Conservation (phyloP, 495 filamentous ascomycete genomes). For the Xylona heveae region DNA sequence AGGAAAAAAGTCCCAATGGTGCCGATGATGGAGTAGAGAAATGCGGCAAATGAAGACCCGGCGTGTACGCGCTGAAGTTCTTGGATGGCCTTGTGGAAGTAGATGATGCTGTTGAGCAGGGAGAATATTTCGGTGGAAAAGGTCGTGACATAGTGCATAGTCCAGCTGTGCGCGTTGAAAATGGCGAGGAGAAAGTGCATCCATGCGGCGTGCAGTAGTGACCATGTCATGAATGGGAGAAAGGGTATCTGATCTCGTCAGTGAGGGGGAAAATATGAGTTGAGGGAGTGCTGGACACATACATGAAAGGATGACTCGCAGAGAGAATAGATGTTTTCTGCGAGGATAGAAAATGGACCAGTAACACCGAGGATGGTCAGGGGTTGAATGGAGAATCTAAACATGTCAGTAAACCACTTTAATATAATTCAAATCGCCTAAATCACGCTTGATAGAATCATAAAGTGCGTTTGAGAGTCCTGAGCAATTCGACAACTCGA, state of each 20-base stretch:
- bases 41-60: conserved; percentile 39
- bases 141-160: conserved; percentile 55
- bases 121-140: conserved; percentile 54
- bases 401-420: conserved; percentile 2
- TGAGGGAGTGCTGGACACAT: conserved; percentile 4
- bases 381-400: conserved; percentile 44
- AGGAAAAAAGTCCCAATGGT: conserved; percentile 47
- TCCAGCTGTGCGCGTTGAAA: conserved; percentile 57
- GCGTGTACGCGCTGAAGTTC: conserved; percentile 41
- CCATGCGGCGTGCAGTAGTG: conserved; percentile 47
- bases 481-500: not conserved
- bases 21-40: conserved; percentile 49
- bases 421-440: conserved; percentile 1
- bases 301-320: conserved; percentile 36
- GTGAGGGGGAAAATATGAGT: not conserved
- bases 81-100: conserved; percentile 54
- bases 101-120: conserved; percentile 50
- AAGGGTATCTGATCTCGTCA: conserved; percentile 31
- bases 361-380: conserved; percentile 53
- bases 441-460: not conserved
- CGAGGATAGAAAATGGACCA: conserved; percentile 51
- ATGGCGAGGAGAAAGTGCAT: conserved; percentile 48
- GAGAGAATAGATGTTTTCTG: conserved; percentile 45
- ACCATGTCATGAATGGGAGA: conserved; percentile 56
- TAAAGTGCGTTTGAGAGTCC: not conserved